These are phyloP conservation scores for Dictyostelium firmibasis DNA, from an alignment of 78 protist genomes.

Conservation along the genomic window DNA sequence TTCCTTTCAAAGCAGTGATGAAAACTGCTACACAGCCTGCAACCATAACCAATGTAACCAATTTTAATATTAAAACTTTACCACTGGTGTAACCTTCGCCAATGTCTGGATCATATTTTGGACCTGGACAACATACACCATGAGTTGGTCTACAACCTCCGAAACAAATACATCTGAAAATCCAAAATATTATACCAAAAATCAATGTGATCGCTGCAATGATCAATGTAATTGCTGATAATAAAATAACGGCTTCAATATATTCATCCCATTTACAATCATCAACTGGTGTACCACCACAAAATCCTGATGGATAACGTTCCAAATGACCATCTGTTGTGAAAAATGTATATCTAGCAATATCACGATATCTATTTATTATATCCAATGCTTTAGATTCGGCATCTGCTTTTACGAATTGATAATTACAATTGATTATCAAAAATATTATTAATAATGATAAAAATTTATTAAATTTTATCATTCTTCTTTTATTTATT, in stretches of 20 bases:
- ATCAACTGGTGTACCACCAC: conserved; percentile 51
- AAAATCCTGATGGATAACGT: conserved; percentile 53
- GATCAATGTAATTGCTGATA: conserved; percentile 38
- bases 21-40: conserved; percentile 37
- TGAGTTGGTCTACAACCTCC: conserved; percentile 67
- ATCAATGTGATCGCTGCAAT: conserved; percentile 18
- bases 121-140: conserved; percentile 45
- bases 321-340: conserved; percentile 24
- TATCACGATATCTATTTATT: conserved; percentile 5
- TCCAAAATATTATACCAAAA: conserved; percentile 45
- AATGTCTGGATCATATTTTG: conserved; percentile 59
- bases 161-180: conserved; percentile 1
- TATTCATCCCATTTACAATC: conserved; percentile 62
- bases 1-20: conserved; percentile 44
- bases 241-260: conserved; percentile 39
- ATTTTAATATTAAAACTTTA: not conserved
- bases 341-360: conserved; percentile 52
- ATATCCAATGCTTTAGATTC: conserved; percentile 16
- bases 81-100: conserved; percentile 34
- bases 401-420: not conserved
- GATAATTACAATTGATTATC: not conserved
- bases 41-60: not conserved
- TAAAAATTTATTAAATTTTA: not conserved
- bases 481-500: not conserved
- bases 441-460: not conserved